These are phyloP conservation scores for Fonsecaea multimorphosa DNA, from an alignment of 2,329 filamentous ascomycete species.

Conservation along the genomic window DNA sequence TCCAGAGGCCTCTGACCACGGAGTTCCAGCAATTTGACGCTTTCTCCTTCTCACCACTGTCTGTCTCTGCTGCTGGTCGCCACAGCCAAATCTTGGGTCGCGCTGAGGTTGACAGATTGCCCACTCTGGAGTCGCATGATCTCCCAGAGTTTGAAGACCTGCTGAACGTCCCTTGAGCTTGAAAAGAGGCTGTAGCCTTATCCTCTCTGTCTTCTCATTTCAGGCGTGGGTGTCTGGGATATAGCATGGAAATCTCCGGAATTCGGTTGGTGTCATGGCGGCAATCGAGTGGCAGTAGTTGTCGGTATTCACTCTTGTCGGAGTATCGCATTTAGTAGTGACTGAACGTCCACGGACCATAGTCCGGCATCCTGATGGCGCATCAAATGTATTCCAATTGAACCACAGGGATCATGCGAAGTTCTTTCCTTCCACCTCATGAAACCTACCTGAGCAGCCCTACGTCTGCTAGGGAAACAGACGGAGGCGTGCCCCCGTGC, in stretches of 20 bases:
- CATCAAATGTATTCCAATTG: background rate
- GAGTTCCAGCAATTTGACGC: constrained; percentile 19
- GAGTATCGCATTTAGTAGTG: background rate
- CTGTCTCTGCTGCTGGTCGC: background rate
- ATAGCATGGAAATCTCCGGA: background rate
- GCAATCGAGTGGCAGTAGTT: background rate
- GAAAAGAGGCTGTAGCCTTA: background rate
- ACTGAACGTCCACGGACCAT: background rate
- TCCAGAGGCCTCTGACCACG: background rate
- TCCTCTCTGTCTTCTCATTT: background rate
- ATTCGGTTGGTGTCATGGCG: background rate
- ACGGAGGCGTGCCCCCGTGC: background rate
- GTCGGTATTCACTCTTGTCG: background rate
- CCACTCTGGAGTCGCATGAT: background rate
- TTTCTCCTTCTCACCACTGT: constrained; percentile 5
- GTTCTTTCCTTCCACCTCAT: background rate
- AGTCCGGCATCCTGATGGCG: background rate
- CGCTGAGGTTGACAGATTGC: background rate
- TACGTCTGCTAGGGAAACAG: too few species aligned
- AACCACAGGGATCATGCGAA: background rate
- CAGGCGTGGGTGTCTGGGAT: background rate
- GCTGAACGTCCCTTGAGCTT: constrained; percentile 6
- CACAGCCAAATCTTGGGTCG: background rate
- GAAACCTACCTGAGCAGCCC: background rate
- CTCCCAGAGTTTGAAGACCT: constrained; percentile 18